Percentiles rank a stretch among this genome's conserved stretches.
Conservation (phyloP, 352 stramenopile species). For the Peronospora belbahrii region DNA sequence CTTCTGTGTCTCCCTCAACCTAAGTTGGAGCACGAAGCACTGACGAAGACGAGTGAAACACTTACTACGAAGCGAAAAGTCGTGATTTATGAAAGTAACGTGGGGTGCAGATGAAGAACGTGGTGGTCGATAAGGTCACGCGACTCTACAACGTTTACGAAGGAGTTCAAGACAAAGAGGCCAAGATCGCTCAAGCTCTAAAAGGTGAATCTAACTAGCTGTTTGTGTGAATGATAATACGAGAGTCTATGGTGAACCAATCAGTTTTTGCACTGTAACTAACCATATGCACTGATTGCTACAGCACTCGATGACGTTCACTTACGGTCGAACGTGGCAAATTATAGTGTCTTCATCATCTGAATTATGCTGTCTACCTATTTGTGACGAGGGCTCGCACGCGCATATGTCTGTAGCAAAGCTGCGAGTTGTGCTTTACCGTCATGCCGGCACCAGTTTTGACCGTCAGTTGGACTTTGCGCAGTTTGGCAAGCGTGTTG, state of each 20-base stretch:
- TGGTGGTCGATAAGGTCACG: slow-evolving; percentile 32
- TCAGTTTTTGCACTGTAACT: neutral
- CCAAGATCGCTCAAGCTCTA: slow-evolving; percentile 47
- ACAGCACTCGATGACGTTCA: slow-evolving; percentile 51
- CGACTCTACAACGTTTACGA: slow-evolving; percentile 37
- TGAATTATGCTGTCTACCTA: slow-evolving; percentile 53
- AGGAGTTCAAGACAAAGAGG: slow-evolving; percentile 29
- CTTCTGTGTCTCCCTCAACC: slow-evolving; percentile 24
- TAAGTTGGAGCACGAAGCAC: slow-evolving; percentile 26
- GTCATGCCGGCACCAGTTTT: slow-evolving; percentile 41
- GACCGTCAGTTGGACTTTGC: slow-evolving; percentile 53
- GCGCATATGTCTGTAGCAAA: slow-evolving; percentile 47
- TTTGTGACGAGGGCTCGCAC: slow-evolving; percentile 34
- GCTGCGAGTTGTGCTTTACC: slow-evolving; percentile 60
- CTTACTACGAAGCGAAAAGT: slow-evolving; percentile 34
- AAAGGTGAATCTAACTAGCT: slow-evolving; percentile 33
- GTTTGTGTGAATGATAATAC: neutral
- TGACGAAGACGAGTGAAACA: slow-evolving; percentile 7
- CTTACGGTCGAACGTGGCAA: slow-evolving; percentile 70
- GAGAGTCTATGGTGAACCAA: neutral
- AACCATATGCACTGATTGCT: neutral
- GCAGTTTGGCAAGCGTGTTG: slow-evolving; percentile 48
- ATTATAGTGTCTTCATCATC: slow-evolving; percentile 40
- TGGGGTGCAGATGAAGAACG: slow-evolving; percentile 38
- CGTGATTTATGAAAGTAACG: slow-evolving; percentile 47